Base-by-base conservation (phyloP, 202 grass and related monocot species). In the Zizania palustris region DNA sequence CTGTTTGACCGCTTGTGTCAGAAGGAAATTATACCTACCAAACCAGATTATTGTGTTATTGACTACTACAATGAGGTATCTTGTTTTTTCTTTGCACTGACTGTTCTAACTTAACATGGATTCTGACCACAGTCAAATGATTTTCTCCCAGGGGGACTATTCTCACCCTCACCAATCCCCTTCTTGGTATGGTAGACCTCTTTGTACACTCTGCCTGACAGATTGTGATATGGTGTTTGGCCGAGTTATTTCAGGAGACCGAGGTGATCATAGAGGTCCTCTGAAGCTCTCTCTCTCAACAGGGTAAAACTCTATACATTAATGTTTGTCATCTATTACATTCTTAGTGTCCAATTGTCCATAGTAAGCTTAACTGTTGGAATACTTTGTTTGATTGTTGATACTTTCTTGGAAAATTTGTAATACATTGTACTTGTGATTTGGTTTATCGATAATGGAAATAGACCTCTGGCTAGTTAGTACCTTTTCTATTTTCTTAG, bases 181-280 rank as follows among this genome's bases (percentile, higher is more conserved):
- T 37, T 28, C 83, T 75, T 95, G 81, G 89, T 98, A 92, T 66
- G 96, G 96, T 63, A 92, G 83, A 67, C 96, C 91, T 60, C 62
- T 98, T 88, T 95, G 85, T 92, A 92, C 81, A 5, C 80, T 98
- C 21, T 98, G 90, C 69, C 62, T 98, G 69, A 92, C 96, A 15
- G 91, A 98, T 39, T 98, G 96, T 88, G 96, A 98, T 60, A 88
- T 98, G 76, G 83, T 98, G 18, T 98, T 89, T 79, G 96, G 96
- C 18, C 89, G 89, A 82, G 67, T 64, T 41, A 84, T 95, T 60
- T 74, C 49, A 58, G 80, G 61, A 72, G 92, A 98, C 79, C 79
- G 69, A 77, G 91, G 96, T 10, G 83, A 93, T 76, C 81, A 92
- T 60, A 90, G 63, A 88, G 96, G 85, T 77, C 77, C 85, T 78